Conservation (phyloP, 768 basidiomycete genomes). For the Cyclocybe aegerita region DNA sequence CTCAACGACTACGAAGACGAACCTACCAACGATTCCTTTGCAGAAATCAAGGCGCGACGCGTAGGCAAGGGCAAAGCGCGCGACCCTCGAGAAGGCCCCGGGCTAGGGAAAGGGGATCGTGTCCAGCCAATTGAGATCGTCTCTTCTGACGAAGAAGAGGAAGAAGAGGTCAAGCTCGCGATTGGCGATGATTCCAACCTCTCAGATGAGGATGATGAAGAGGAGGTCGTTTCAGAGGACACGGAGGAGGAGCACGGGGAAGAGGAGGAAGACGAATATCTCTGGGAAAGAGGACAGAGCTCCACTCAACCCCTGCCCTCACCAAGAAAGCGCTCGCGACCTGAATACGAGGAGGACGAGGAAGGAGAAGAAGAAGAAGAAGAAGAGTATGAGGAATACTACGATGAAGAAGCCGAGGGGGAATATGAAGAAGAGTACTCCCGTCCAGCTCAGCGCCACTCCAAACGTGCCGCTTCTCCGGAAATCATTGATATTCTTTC, state of each 20-base stretch:
- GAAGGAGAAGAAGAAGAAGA: slow-evolving; percentile 14
- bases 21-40: slow-evolving; percentile 55
- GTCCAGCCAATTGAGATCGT: slow-evolving; percentile 48
- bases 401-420: slow-evolving; percentile 21
- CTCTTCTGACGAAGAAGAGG: slow-evolving; percentile 31
- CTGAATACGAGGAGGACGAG: slow-evolving; percentile 1
- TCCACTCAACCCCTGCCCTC: slow-evolving; percentile 7
- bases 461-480: not conserved
- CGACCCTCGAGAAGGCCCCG: slow-evolving; percentile 61
- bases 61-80: slow-evolving; percentile 57
- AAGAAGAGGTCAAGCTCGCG: slow-evolving; percentile 20
- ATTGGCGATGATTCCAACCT: slow-evolving; percentile 2
- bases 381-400: slow-evolving; percentile 24
- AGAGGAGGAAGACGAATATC: slow-evolving; percentile 11
- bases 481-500: slow-evolving; percentile 20
- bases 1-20: slow-evolving; percentile 27
- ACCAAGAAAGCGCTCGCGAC: not conserved
- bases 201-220: slow-evolving; percentile 26
- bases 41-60: slow-evolving; percentile 48
- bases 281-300: slow-evolving; percentile 12
- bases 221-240: slow-evolving; percentile 22
- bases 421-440: slow-evolving; percentile 19
- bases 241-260: slow-evolving; percentile 15
- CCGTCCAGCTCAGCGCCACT: too few relatives aligned
- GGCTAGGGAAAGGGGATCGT: slow-evolving; percentile 36